phyloP scores from a whole-genome alignment of 179 eudicot species.

The Monotropa hypopitys region DNA sequence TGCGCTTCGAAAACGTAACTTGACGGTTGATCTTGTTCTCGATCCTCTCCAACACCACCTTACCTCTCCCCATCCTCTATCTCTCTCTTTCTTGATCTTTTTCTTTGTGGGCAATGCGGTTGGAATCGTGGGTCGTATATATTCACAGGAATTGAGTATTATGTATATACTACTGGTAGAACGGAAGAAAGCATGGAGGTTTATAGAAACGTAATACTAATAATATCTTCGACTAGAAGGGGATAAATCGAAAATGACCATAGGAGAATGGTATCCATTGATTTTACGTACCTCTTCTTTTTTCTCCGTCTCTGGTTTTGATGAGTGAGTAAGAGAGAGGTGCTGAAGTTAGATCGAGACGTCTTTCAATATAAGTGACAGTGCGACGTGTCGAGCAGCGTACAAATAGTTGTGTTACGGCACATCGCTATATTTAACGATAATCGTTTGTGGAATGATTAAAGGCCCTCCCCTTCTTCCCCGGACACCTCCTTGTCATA shows the following conservation, averaged over 20 bases:
- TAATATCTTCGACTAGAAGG: not conserved
- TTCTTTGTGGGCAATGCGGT: not conserved
- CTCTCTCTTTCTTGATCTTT: not conserved
- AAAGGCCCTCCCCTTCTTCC: not conserved
- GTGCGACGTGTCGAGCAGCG: not conserved
- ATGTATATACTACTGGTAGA: not conserved
- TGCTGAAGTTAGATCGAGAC: not conserved
- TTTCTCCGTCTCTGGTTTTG: not conserved
- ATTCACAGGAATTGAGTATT: too few species aligned
- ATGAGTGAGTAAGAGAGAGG: not conserved
- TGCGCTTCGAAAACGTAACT: conserved; percentile 6
- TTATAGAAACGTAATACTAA: not conserved
- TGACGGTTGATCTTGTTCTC: conserved; percentile 5
- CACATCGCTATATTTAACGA: not conserved
- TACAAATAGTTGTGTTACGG: not conserved
- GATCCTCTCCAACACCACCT: conserved; percentile 7
- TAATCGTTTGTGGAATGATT: not conserved
- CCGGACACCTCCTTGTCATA: too few species aligned
- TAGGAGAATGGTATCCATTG: not conserved
- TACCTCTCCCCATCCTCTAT: conserved; percentile 3
- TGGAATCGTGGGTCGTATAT: not conserved
- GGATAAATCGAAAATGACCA: not conserved
- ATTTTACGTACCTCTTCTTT: not conserved
- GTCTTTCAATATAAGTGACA: not conserved
- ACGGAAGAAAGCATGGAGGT: not conserved